Evolutionary conservation across 768 basidiomycete genomes (phyloP).

Genomic region (Obba rivulosa): DNA sequence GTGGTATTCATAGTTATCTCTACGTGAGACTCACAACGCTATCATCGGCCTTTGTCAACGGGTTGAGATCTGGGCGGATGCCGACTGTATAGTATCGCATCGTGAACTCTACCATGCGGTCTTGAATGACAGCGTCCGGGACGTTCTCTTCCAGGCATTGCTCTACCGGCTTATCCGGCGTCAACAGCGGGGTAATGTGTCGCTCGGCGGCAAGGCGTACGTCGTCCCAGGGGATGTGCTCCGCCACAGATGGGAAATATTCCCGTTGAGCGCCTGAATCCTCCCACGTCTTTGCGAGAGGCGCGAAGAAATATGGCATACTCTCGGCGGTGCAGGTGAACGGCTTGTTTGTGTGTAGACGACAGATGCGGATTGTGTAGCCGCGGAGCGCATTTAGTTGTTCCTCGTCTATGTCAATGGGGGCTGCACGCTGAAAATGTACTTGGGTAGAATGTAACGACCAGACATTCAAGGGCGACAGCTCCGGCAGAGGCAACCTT

Average conservation of each 20-base stretch:
- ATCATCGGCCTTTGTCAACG: slow-evolving; percentile 64
- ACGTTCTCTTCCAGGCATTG: slow-evolving; percentile 37
- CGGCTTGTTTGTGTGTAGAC: slow-evolving; percentile 63
- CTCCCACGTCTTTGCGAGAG: slow-evolving; percentile 41
- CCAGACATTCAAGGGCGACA: slow-evolving; percentile 57
- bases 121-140: slow-evolving; percentile 66
- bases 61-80: slow-evolving; percentile 63
- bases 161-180: slow-evolving; percentile 20
- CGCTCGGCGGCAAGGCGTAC: slow-evolving; percentile 46
- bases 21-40: slow-evolving; percentile 45
- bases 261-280: slow-evolving; percentile 18
- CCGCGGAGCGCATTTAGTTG: slow-evolving; percentile 44
- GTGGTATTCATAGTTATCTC: neutral
- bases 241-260: slow-evolving; percentile 32
- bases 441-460: slow-evolving; percentile 41
- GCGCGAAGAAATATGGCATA: slow-evolving; percentile 65
- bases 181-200: slow-evolving; percentile 45
- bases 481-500: slow-evolving; percentile 54
- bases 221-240: slow-evolving; percentile 58
- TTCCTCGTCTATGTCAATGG: slow-evolving; percentile 42
- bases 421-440: slow-evolving; percentile 39
- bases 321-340: slow-evolving; percentile 48
- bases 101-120: slow-evolving; percentile 72
- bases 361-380: slow-evolving; percentile 62
- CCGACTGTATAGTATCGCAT: slow-evolving; percentile 55